Conservation (phyloP, 768 basidiomycete genomes). For the Multifurca ochricompacta region DNA sequence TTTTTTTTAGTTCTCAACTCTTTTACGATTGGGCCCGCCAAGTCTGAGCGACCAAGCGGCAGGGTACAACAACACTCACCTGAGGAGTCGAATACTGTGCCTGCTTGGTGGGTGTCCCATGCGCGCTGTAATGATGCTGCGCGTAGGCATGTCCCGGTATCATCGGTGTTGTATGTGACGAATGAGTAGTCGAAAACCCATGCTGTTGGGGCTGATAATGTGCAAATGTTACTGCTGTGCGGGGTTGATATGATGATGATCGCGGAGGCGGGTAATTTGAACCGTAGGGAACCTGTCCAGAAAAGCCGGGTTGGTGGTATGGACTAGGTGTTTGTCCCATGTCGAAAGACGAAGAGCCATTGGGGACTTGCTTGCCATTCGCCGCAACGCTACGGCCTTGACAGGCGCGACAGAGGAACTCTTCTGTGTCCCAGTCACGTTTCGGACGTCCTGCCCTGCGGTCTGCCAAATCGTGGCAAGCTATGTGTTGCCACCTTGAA, state of each 20-base stretch:
- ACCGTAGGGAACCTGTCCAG: slow-evolving; percentile 10
- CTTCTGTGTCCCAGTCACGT: slow-evolving; percentile 81
- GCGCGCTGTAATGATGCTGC: neutral
- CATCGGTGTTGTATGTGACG: neutral
- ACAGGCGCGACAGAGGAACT: slow-evolving; percentile 70
- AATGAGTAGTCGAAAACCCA: slow-evolving; percentile 12
- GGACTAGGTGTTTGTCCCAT: slow-evolving; percentile 3
- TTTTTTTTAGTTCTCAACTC: too few relatives aligned
- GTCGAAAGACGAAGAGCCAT: slow-evolving; percentile 5
- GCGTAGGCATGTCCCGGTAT: neutral
- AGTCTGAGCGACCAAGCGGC: too few relatives aligned
- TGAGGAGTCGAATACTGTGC: neutral
- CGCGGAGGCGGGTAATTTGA: neutral
- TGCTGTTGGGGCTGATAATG: slow-evolving; percentile 22
- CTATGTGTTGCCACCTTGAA: slow-evolving; percentile 83
- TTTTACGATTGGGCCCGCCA: too few relatives aligned
- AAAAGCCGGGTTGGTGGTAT: slow-evolving; percentile 2
- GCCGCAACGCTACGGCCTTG: slow-evolving; percentile 19
- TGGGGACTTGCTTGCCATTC: slow-evolving; percentile 4
- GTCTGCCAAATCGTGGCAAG: slow-evolving; percentile 75
- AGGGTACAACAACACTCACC: neutral
- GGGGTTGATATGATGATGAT: slow-evolving; percentile 2
- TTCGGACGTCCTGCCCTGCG: slow-evolving; percentile 49
- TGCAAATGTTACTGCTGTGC: slow-evolving; percentile 18
- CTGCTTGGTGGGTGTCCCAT: slow-evolving; percentile 1